Conservation (phyloP, 2,329 filamentous ascomycete species). For the Aspergillus fructus region DNA sequence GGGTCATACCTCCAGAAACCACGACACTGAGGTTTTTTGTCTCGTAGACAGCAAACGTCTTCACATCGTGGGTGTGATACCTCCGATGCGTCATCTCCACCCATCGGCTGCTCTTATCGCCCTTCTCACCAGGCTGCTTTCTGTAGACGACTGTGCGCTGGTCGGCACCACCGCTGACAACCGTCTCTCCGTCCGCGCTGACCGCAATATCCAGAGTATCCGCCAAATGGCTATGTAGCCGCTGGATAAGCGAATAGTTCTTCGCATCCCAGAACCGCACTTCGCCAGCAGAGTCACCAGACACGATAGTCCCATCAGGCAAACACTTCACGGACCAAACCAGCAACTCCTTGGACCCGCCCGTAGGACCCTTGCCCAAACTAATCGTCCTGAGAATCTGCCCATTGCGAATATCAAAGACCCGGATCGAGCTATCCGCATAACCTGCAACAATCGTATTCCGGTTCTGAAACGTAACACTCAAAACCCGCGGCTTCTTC, state of each 20-base stretch:
- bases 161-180: conserved; percentile 91
- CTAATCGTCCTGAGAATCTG: conserved; percentile 78
- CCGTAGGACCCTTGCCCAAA: conserved; percentile 72
- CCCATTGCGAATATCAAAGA: conserved; percentile 81
- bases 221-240: conserved; percentile 81
- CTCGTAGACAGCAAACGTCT: conserved; percentile 89
- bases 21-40: conserved; percentile 78
- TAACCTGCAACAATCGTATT: conserved; percentile 85
- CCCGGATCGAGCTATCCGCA: conserved; percentile 91
- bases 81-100: conserved; percentile 79
- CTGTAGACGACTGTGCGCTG: conserved; percentile 81
- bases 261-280: conserved; percentile 91
- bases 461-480: conserved; percentile 83
- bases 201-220: conserved; percentile 87
- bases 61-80: conserved; percentile 92
- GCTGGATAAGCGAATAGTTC: conserved; percentile 83
- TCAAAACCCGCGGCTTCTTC: conserved; percentile 86
- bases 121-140: conserved; percentile 50
- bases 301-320: conserved; percentile 84
- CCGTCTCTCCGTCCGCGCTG: conserved; percentile 74
- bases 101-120: conserved; percentile 67
- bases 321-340: conserved; percentile 93
- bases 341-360: conserved; percentile 79
- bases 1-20: conserved; percentile 74
- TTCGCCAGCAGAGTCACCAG: conserved; percentile 91